Evolutionary conservation across 352 stramenopile genomes (phyloP).

Genomic region (Pythium biforme): DNA sequence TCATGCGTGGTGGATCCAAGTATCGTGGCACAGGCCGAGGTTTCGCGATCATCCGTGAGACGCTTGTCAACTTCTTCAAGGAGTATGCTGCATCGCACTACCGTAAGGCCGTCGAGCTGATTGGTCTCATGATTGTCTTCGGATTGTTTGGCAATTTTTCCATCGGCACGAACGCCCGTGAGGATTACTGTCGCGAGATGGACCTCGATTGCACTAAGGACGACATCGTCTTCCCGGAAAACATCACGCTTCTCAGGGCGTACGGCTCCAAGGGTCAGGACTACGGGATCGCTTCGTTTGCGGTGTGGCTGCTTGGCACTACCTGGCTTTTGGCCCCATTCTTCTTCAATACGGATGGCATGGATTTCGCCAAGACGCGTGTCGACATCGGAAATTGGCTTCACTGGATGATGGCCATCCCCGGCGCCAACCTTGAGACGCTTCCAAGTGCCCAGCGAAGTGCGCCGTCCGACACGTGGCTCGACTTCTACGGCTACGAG

Average conservation of each 20-base stretch:
- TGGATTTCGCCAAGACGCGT: constrained; percentile 85
- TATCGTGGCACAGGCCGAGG: constrained; percentile 82
- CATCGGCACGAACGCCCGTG: constrained; percentile 56
- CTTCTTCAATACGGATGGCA: constrained; percentile 85
- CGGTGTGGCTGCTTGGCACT: constrained; percentile 77
- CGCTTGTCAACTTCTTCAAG: constrained; percentile 85
- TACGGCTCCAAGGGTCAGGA: constrained; percentile 87
- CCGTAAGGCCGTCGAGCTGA: constrained; percentile 74
- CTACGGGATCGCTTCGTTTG: constrained; percentile 87
- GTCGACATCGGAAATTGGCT: constrained; percentile 85
- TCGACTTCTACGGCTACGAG: constrained; percentile 81
- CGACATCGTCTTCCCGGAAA: constrained; percentile 54
- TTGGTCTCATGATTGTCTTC: constrained; percentile 83
- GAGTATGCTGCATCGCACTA: constrained; percentile 85
- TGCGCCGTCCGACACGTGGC: constrained; percentile 58
- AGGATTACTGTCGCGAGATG: constrained; percentile 58
- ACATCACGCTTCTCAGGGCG: constrained; percentile 68
- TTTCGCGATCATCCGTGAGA: constrained; percentile 85
- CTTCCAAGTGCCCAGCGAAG: constrained; percentile 39
- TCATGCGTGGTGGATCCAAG: constrained; percentile 86
- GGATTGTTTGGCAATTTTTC: constrained; percentile 74
- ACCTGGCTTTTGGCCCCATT: constrained; percentile 84
- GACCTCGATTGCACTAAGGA: constrained; percentile 50
- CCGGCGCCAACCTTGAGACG: constrained; percentile 43
- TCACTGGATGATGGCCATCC: constrained; percentile 73